Base-by-base conservation (phyloP, 257 asterid genomes). In the Solanum paucissectum region DNA sequence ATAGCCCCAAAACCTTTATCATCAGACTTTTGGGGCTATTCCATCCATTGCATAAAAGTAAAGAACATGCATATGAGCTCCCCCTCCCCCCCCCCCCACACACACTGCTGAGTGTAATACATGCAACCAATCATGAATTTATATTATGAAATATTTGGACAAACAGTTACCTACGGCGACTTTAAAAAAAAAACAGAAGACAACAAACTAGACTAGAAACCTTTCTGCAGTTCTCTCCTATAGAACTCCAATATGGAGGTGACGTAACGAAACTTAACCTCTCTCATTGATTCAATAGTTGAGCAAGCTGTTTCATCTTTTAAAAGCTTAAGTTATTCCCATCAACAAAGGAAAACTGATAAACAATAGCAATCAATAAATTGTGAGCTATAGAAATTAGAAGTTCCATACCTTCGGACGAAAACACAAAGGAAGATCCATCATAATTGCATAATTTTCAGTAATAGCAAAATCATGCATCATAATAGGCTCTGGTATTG, bases 391-490 rank as follows among this genome's bases (percentile, higher is more conserved):
- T 29, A 88, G 81, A 73, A 88, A 77, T 89, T 36, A 88, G 81
- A 69, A 87, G 83, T 88, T 36, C 58, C 83, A 38, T 89, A 96
- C 99, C 98, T 93, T 94, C 40, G 99, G 98, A 88, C 88, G 94
- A 93, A 95, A 95, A 92, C 88, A 91, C 86, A 97, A 87, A 14
- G 99, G 99, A 60, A 95, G 98, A 93, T 97, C 99, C 98, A 97
- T 90, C 89, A 97, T 94, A 87, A 97, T 88, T 6, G 98, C 98
- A 93, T 95, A 97, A 88, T 97, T 97, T 90, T 97, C 98, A 87
- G 99, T 95, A 88, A 97, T 97, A 92, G 99, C 99, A 90, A 97
- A 97, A 91, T 97, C 99, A 88, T 97, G 99, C 98, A 97, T 95
- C 99, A 97, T 95, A 90, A 95, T 88, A 86, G 99, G 92, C 12